Base-by-base conservation (phyloP, 2,329 filamentous ascomycete species). In the Colletotrichum musicola region DNA sequence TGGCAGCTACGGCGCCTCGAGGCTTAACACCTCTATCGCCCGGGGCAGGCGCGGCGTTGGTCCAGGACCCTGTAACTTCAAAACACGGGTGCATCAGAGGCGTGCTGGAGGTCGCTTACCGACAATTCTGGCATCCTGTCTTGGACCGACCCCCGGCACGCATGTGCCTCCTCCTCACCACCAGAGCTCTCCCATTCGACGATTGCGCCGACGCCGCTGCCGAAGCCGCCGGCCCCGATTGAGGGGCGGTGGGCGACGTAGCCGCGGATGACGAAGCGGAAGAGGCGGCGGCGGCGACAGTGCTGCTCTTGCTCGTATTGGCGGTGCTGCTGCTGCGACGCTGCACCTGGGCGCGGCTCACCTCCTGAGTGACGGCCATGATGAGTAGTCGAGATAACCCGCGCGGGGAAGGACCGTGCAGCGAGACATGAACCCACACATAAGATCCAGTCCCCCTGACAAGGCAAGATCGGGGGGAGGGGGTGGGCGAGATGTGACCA, bases 381-480 rank as follows among this genome's bases (percentile, higher is more conserved):
- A 13, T 54, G 30, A 18, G 55, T 56, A 40, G 56, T 14, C 56
- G 40, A 35, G 27, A 38, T 25, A 49, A 44, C 56, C 25, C 56
- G 56, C 56, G 56, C 56, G 56, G 38, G 42, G 56, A 44, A 59
- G 56, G 56, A 44, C 56, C 56, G 56, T 59, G 56, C 56, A 49
- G 56, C 35, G 56, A 50, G 35, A 59, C 56, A 59, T 59, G 56
- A 59, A 59, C 44, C 56, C 56, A 50, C 56, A 35, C 56, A 49
- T 51, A 30, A 35, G 30, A 35, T 35, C 30, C 30, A 35, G 57
- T 51, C 7, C 47, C 40, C 42, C 18, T 47, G 25, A 30, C 14
- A 54, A 62, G 30, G 30, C 30, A 35, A 62, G 49, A 38, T 38
- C 51, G 42, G 47, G 46, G 56, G 27, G 42, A 35, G 44, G 27